Conservation (phyloP, 139 green algal species). For the Pseudopediastrum boryanum region DNA sequence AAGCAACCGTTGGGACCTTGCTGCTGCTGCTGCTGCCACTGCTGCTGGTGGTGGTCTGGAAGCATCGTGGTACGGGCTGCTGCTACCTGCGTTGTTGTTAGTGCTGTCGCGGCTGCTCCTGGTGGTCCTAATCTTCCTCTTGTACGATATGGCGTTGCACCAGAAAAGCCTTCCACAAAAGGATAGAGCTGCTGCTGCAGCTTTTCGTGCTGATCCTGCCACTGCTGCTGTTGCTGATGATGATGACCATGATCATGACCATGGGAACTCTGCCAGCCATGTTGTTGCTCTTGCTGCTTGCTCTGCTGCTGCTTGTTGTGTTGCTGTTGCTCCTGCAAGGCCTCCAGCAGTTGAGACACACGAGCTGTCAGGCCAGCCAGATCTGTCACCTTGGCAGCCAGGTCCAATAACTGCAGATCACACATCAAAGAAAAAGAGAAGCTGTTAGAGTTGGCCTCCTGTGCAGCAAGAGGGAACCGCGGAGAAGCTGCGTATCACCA, state of each 20-base stretch:
- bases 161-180: no score
- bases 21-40: slow-evolving; percentile 16
- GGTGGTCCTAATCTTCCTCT: neutral
- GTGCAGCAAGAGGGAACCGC: no score
- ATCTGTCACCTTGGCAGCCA: slow-evolving; percentile 12
- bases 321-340: neutral
- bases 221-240: neutral
- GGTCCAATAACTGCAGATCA: slow-evolving; percentile 21
- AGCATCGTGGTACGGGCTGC: no score
- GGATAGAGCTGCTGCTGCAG: slow-evolving; percentile 12
- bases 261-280: no score
- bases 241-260: no score
- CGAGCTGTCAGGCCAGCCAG: slow-evolving; percentile 30
- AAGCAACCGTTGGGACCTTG: no score
- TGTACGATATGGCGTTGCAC: no score
- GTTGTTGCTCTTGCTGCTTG: neutral
- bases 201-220: neutral
- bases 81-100: no score
- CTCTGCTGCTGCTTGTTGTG: slow-evolving; percentile 26
- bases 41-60: no score
- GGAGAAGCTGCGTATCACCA: no score
- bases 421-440: neutral
- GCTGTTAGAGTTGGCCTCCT: neutral
- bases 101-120: neutral
- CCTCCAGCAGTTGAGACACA: slow-evolving; percentile 27